These are phyloP conservation scores for Abelmoschus esculentus DNA, from an alignment of 345 rosid species.

Conservation along the genomic window DNA sequence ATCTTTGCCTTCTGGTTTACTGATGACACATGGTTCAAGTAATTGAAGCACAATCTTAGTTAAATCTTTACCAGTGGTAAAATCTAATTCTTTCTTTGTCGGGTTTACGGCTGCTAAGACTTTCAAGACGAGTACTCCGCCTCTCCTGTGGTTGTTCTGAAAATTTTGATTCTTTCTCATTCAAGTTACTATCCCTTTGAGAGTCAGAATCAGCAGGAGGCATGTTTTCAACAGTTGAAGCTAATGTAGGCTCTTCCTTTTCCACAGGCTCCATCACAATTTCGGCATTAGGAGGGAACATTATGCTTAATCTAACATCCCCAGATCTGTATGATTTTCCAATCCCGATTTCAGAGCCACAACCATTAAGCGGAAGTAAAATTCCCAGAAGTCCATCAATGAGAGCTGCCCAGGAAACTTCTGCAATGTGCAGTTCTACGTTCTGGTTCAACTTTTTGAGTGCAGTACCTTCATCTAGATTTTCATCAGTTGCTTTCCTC, in stretches of 20 bases:
- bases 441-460: conserved; percentile 50
- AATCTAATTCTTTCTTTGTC: conserved; percentile 76
- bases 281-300: conserved; percentile 39
- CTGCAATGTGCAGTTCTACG: conserved; percentile 48
- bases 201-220: conserved; percentile 36
- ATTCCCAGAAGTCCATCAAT: conserved; percentile 60
- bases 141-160: conserved; percentile 86
- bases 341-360: conserved; percentile 24
- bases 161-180: conserved; percentile 45
- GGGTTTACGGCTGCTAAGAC: conserved; percentile 91
- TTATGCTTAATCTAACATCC: conserved; percentile 56
- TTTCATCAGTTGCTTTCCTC: conserved; percentile 59
- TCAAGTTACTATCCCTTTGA: conserved; percentile 37
- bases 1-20: conserved; percentile 25
- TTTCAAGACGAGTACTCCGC: conserved; percentile 92
- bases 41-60: conserved; percentile 56
- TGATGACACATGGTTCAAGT: conserved; percentile 60
- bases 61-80: conserved; percentile 47
- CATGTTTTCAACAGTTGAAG: conserved; percentile 28
- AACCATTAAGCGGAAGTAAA: conserved; percentile 41
- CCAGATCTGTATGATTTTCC: conserved; percentile 44
- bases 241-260: conserved; percentile 29
- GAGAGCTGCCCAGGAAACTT: conserved; percentile 69
- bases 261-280: conserved; percentile 31
- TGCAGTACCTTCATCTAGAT: conserved; percentile 36